phyloP scores from a whole-genome alignment of 768 basidiomycete genomes.

The Chlorophyllum brunneum region DNA sequence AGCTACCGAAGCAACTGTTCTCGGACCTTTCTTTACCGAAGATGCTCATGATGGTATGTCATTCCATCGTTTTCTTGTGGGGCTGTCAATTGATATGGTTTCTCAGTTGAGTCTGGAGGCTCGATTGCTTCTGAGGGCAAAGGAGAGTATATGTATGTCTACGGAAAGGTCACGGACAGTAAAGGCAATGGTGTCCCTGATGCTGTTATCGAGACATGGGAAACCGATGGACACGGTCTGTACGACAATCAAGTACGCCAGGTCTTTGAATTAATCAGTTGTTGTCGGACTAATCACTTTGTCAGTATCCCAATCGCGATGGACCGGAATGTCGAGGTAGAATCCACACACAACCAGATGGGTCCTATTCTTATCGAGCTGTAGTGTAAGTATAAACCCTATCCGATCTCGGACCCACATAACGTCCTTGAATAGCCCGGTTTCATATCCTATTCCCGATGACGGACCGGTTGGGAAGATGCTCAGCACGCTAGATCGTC shows the following conservation, averaged over 20 bases:
- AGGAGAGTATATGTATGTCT: constrained; percentile 79
- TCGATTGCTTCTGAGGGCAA: constrained; percentile 87
- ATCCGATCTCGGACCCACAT: too few relatives aligned
- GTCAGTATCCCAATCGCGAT: constrained; percentile 53
- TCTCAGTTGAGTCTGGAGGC: constrained; percentile 58
- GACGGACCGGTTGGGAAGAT: constrained; percentile 75
- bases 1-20: constrained; percentile 71
- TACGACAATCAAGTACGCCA: constrained; percentile 33
- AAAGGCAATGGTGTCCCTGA: constrained; percentile 60
- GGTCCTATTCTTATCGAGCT: constrained; percentile 66
- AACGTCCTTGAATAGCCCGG: constrained; percentile 27
- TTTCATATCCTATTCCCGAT: constrained; percentile 72
- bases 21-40: constrained; percentile 81
- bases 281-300: too few relatives aligned
- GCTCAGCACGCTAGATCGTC: constrained; percentile 53
- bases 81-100: neutral
- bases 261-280: too few relatives aligned
- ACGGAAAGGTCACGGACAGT: constrained; percentile 63
- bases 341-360: constrained; percentile 54
- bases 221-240: constrained; percentile 62
- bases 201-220: constrained; percentile 81
- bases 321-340: constrained; percentile 74
- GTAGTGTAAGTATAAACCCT: constrained; percentile 61
- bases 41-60: constrained; percentile 67
- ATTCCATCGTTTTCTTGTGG: constrained; percentile 2